Evolutionary conservation across 2,329 filamentous ascomycete species (phyloP).

Genomic region (Xylariaceae sp.): DNA sequence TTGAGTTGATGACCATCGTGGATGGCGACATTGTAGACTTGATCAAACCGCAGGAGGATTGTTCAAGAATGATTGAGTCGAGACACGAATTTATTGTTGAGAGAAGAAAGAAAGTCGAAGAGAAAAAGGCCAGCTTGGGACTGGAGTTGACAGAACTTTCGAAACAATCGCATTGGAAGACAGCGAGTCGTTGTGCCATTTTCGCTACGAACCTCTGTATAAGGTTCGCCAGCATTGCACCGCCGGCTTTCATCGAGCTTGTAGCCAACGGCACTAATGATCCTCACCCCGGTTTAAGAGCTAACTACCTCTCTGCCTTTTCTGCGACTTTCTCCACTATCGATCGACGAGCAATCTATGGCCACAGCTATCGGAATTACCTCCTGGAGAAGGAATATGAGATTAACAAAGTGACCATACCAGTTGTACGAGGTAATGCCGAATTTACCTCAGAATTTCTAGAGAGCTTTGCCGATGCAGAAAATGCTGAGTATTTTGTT

Average conservation of each 20-base stretch:
- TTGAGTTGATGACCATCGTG: slow-evolving; percentile 81
- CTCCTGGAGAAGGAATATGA: slow-evolving; percentile 75
- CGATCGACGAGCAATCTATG: slow-evolving; percentile 79
- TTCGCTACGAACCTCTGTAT: slow-evolving; percentile 89
- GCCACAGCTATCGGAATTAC: slow-evolving; percentile 83
- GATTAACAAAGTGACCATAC: slow-evolving; percentile 69
- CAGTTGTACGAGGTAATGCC: slow-evolving; percentile 69
- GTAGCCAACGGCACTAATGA: slow-evolving; percentile 82
- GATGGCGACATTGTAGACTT: slow-evolving; percentile 66
- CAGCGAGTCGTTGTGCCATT: slow-evolving; percentile 81
- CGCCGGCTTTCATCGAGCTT: slow-evolving; percentile 76
- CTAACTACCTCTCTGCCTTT: slow-evolving; percentile 77
- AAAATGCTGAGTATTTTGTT: slow-evolving; percentile 76
- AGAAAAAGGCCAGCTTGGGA: slow-evolving; percentile 75
- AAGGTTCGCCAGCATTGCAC: slow-evolving; percentile 85
- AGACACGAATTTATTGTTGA: slow-evolving; percentile 71
- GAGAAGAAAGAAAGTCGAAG: slow-evolving; percentile 73
- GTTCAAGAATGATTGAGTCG: slow-evolving; percentile 56
- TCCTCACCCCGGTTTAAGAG: slow-evolving; percentile 79
- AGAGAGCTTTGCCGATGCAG: slow-evolving; percentile 69
- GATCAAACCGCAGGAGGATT: slow-evolving; percentile 67
- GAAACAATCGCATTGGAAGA: slow-evolving; percentile 89
- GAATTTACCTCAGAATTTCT: slow-evolving; percentile 78
- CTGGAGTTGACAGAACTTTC: slow-evolving; percentile 76
- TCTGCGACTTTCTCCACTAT: slow-evolving; percentile 75